Evolutionary conservation across 495 filamentous ascomycete species (phyloP).

Genomic region (Glonium stellatum): DNA sequence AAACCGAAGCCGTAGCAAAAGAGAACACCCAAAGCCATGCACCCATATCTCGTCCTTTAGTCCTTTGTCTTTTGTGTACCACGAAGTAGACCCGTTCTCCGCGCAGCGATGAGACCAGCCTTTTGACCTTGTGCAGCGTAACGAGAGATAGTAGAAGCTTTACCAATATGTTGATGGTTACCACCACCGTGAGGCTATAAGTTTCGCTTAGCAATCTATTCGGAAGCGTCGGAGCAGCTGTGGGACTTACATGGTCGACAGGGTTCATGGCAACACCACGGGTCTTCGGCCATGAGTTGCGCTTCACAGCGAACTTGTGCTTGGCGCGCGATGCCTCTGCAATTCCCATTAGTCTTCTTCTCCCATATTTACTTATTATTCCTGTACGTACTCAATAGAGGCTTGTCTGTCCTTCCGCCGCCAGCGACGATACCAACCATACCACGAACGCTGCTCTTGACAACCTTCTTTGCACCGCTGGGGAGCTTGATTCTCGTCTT

Average conservation of each 20-base stretch:
- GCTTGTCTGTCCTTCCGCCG: conserved; percentile 99
- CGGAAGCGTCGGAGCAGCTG: neutral
- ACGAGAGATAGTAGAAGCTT: conserved; percentile 97
- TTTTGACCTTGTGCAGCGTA: conserved; percentile 98
- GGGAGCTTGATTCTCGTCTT: conserved; percentile 99
- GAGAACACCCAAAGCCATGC: conserved; percentile 2
- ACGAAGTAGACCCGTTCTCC: conserved; percentile 96
- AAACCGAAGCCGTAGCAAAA: conserved; percentile 1
- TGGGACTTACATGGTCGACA: conserved; percentile 78
- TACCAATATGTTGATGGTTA: conserved; percentile 99
- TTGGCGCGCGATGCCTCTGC: conserved; percentile 25
- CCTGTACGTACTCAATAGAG: conserved; percentile 53
- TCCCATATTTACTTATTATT: conserved; percentile 17
- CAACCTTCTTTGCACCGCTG: conserved; percentile 97
- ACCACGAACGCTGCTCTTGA: conserved; percentile 81
- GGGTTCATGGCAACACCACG: conserved; percentile 99
- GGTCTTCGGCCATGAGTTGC: conserved; percentile 99
- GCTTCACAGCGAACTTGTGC: conserved; percentile 86
- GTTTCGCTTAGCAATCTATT: conserved; percentile 30
- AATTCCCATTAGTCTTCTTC: conserved; percentile 30
- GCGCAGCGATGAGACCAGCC: conserved; percentile 98
- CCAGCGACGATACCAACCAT: conserved; percentile 99
- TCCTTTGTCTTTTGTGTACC: conserved; percentile 99
- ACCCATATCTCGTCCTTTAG: conserved; percentile 37
- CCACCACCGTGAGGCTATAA: conserved; percentile 93